These are phyloP conservation scores for Talaromyces amestolkiae DNA, from an alignment of 2,329 filamentous ascomycete species.

Conservation along the genomic window DNA sequence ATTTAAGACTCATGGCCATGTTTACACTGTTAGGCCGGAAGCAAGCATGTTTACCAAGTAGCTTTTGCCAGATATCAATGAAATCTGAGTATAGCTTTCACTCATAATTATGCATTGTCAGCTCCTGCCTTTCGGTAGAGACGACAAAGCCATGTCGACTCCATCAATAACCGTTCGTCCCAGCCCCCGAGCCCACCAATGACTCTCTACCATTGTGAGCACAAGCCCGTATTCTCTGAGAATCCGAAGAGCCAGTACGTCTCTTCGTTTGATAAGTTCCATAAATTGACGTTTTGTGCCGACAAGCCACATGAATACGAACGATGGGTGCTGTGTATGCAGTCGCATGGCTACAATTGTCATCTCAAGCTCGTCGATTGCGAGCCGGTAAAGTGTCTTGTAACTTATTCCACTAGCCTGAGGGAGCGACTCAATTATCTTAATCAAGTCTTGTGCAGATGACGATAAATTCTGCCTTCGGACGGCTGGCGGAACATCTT, in stretches of 20 bases:
- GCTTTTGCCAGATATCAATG: background rate
- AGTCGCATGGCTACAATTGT: background rate
- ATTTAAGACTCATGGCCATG: background rate
- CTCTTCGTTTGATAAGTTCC: background rate
- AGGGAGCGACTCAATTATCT: background rate
- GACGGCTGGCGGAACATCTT: background rate
- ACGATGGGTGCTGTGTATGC: conserved; percentile 1
- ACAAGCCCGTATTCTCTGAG: conserved; percentile 8
- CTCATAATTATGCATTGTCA: no score
- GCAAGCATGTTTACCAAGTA: background rate
- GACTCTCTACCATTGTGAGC: background rate
- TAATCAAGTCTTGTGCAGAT: background rate
- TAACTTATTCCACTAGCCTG: background rate
- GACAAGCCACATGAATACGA: conserved; percentile 17
- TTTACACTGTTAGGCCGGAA: background rate
- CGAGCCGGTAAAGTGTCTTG: background rate
- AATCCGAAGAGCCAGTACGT: background rate
- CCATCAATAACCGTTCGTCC: conserved; percentile 2
- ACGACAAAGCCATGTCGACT: background rate
- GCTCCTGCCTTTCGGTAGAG: background rate
- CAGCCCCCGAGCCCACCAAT: conserved; percentile 11
- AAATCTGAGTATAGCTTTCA: no score
- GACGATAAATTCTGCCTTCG: conserved; percentile 1
- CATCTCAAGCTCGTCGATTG: conserved; percentile 10
- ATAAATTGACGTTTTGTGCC: conserved; percentile 9